Base-by-base conservation (phyloP, 805 yeast genomes). In the Maudiozyma turicensis region DNA sequence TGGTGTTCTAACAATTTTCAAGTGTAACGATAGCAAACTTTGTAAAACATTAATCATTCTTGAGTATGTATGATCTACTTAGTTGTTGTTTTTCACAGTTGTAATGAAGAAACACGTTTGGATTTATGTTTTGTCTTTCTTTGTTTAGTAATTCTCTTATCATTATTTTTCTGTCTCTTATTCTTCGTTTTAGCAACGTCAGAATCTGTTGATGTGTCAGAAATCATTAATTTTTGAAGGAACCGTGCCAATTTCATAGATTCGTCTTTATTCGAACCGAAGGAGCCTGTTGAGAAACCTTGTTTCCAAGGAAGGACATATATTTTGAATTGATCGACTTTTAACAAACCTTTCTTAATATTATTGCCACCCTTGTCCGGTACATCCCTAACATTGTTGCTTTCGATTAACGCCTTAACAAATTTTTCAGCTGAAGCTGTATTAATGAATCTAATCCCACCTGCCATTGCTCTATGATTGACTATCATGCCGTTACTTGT, bases 401-500 rank as follows among this genome's bases (percentile, higher is more conserved):
- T 26, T 3, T 46, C 37, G 6, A 45, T 44, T 9, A 57, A 6
- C 13, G 39, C 31, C 5, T 52, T 41, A 5, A 48, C 47, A 45
- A 59, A 58, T 35, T 51, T 52, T 10, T 31, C 32, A 14, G 56
- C 54, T 10, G 55, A 42, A 3, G 44, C 50, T 10, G 44, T 50
- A 35, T 43, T 46, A 40, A 54, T 54, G 40, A 63, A 57, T n/a
- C 62, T 50, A 6, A 62, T 46, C 2, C 61, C 61, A 28, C 65
- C 65, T 39, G 60, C 57, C 15, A 47, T 52, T 2, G 65, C 60
- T 44, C 54, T 59, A 44, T 58, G 64, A 48, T 61, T 61, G 4
- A 63, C 47, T 8, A 54, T 45, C 15, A 60, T 28, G 8, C 63
- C 44, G 20, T 50, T 47, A 20, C 26, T 20, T 2, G 65, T 52